Evolutionary conservation across 345 rosid genomes (phyloP), one percentile per base, ranked within the genome.

Genomic region (Eucalyptus pauciflora): DNA sequence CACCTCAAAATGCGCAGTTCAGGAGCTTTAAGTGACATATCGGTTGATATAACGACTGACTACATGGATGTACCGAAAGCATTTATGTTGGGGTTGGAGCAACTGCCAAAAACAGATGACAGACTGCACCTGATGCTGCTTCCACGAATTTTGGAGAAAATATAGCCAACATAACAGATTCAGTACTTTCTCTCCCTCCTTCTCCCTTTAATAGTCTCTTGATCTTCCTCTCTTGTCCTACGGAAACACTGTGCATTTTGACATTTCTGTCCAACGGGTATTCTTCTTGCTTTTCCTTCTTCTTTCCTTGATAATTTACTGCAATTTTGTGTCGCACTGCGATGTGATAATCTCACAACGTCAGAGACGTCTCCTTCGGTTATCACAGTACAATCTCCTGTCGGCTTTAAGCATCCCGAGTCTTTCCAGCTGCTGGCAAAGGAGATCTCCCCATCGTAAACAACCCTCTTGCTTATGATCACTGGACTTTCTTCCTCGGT

Each of bases 371-470:
- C 29, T 76, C 85, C 48, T 41, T 41, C 2, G 15, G 48, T 76
- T 10, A 4, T 3, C 5, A 2, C 48, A 20, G 48, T 20, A 76
- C 85, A 2, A 37, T 41, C 48, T 20, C 15, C 85, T 2, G 24
- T 37, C 27, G 2, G 46, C 46, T 71, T 71, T 71, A 41, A 41
- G 48, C 5, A 5, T 22, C 29, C 83, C 16, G 48, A 76, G 48
- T 86, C 87, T 64, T 27, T 91, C 92, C 92, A 91, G 87, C 91
- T 88, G 49, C 91, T 90, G 41, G 87, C 85, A 45, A 91, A 91
- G 12, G 92, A 91, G 22, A 90, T 87, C 88, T 91, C 91, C 79
- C 88, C 87, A 48, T 88, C 64, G 48, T 86, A 88, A 31, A 56
- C 29, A 31, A 46, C 51, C 51, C 89, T 54, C 87, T 56, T 50